Conservation (phyloP, 1,139 yeast species). For the Yamadazyma atlantica region DNA sequence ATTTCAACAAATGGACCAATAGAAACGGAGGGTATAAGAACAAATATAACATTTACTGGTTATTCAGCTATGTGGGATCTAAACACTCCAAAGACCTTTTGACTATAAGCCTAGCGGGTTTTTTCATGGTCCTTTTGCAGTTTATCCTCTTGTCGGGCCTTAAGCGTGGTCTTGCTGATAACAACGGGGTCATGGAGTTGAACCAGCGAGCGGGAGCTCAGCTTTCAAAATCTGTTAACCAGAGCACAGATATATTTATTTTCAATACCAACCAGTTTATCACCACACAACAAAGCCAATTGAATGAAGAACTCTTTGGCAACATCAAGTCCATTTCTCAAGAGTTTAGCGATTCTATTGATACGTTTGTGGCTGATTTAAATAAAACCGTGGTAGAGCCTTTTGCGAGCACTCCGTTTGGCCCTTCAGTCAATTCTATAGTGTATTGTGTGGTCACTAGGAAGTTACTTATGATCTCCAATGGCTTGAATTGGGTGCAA, state of each 20-base stretch:
- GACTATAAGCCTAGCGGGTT: slow-evolving; percentile 48
- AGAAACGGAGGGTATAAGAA: slow-evolving; percentile 5
- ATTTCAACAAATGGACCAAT: slow-evolving; percentile 11
- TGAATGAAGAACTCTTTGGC: slow-evolving; percentile 69
- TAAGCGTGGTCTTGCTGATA: slow-evolving; percentile 3
- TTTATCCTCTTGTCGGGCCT: slow-evolving; percentile 34
- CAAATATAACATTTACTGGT: slow-evolving; percentile 35
- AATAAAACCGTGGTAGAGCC: slow-evolving; percentile 34
- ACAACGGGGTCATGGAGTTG: slow-evolving; percentile 7
- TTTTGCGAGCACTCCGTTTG: slow-evolving; percentile 69
- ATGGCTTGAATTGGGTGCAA: slow-evolving; percentile 79
- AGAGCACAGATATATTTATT: slow-evolving; percentile 9
- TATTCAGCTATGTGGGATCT: slow-evolving; percentile 49
- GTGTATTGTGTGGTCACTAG: slow-evolving; percentile 79
- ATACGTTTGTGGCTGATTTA: slow-evolving; percentile 29
- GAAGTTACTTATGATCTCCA: slow-evolving; percentile 62
- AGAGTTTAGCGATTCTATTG: slow-evolving; percentile 48
- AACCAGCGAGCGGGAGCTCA: neutral
- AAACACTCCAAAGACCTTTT: slow-evolving; percentile 44
- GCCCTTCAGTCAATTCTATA: slow-evolving; percentile 59
- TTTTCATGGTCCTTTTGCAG: slow-evolving; percentile 49
- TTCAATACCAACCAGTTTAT: slow-evolving; percentile 24
- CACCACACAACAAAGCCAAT: slow-evolving; percentile 28
- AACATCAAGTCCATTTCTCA: slow-evolving; percentile 57
- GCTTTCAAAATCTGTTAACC: slow-evolving; percentile 2